Evolutionary conservation across 23 red algal species (phyloP), one percentile per base, ranked within the genome.

Genomic region (Gracilaria domingensis): DNA sequence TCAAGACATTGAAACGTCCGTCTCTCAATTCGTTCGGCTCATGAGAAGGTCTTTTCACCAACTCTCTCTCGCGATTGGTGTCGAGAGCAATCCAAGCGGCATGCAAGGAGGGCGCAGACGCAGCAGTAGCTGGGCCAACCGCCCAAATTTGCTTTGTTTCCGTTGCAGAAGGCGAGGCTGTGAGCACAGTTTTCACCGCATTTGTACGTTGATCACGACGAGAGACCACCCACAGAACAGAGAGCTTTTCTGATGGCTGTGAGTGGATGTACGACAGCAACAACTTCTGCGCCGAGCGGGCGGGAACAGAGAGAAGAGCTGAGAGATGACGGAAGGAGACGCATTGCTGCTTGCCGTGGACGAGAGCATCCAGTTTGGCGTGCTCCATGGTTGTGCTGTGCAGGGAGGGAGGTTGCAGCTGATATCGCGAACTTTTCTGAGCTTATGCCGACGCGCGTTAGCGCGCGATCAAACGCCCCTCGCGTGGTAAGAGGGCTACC

Each of bases 241-340:
- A 58, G 50, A 82, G 54, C 11, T 40, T 62, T 30, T 38, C 54
- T n/a, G 53, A 12, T 25, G 40, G 54, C 37, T 82, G 53, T n/a
- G 54, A 62, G 21, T 38, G 38, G 28, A 82, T 13, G 58, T 82
- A 82, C 21, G 53, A 37, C 2, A 59, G 33, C 47, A 82, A 62
- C 54, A 62, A 23, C 58, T 82, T 51, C 37, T 82, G 79, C 11
- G 79, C 79, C 9, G 79, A 62, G 49, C 58, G 79, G 7, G 58
- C 21, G 9, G 79, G 79, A 9, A 82, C 2, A 13, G 53, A 65
- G 53, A 82, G 33, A 48, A 82, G 79, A 12, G 79, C 53, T 39
- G 79, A 82, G 34, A 30, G 33, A 30, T 65, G 79, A 82, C 79
- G 79, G 21, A 82, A 82, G 14, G 79, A 82, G 21, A 77, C 72